These are phyloP conservation scores for Vitis vinifera DNA, from an alignment of 164 flowering plant species.

Conservation along the genomic window DNA sequence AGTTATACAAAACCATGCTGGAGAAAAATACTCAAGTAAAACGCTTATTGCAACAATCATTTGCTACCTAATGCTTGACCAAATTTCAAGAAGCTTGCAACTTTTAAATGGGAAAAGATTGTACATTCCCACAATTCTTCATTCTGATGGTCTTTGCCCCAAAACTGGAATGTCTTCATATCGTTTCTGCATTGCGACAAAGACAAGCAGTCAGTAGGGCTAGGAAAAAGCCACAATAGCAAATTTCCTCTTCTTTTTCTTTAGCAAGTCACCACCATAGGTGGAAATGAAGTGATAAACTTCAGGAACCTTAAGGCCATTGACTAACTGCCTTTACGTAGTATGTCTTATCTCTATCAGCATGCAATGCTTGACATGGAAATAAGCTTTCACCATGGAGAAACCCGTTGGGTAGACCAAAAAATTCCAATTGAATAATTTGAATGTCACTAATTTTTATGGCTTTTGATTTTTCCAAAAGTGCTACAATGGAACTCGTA, in stretches of 20 bases:
- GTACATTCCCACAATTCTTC: constrained; percentile 13
- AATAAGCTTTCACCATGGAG: too few relatives aligned
- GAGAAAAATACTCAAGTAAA: not conserved
- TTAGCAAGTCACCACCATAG: too few relatives aligned
- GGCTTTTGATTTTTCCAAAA: too few relatives aligned
- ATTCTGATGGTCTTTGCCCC: constrained; percentile 52
- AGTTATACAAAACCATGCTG: not conserved
- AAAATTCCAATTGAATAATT: too few relatives aligned
- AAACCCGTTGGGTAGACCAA: too few relatives aligned
- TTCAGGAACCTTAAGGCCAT: too few relatives aligned
- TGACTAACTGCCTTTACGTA: too few relatives aligned
- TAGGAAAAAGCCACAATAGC: not conserved
- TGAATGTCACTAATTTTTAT: too few relatives aligned
- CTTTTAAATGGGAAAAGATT: not conserved
- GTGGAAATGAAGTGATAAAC: too few relatives aligned
- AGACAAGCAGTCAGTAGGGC: not conserved
- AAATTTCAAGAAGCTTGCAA: constrained; percentile 5
- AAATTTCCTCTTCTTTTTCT: not conserved
- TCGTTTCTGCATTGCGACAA: constrained; percentile 41
- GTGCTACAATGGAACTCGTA: too few relatives aligned
- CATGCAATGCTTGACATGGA: too few relatives aligned
- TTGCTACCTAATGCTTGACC: not conserved
- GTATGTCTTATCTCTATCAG: too few relatives aligned
- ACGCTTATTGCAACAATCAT: constrained; percentile 22
- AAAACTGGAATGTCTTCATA: constrained; percentile 58